These are phyloP conservation scores for Xylariaceae sp. DNA, from an alignment of 2,329 filamentous ascomycete species.

Conservation along the genomic window DNA sequence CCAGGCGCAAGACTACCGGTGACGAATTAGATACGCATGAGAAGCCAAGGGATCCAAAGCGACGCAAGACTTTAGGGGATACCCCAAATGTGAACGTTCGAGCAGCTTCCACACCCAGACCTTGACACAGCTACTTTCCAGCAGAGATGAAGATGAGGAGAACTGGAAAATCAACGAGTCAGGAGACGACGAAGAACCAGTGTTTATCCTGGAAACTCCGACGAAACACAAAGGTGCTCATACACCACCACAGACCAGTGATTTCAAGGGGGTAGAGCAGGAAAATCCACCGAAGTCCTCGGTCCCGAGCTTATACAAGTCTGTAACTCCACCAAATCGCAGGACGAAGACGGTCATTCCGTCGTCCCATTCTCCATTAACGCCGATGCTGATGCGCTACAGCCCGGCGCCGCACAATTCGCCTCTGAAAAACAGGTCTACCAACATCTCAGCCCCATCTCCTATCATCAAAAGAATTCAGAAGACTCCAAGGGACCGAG, in stretches of 20 bases:
- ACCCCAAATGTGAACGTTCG: slow-evolving; percentile 21
- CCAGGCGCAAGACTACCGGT: slow-evolving; percentile 34
- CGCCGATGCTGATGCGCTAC: slow-evolving; percentile 33
- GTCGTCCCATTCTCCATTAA: slow-evolving; percentile 33
- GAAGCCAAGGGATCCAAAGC: slow-evolving; percentile 29
- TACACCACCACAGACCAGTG: slow-evolving; percentile 3
- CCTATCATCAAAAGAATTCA: slow-evolving; percentile 25
- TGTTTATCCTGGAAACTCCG: slow-evolving; percentile 33
- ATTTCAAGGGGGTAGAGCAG: slow-evolving; percentile 1
- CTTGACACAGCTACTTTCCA: slow-evolving; percentile 32
- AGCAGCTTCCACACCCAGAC: slow-evolving; percentile 40
- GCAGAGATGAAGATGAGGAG: slow-evolving; percentile 19
- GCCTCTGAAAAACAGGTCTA: slow-evolving; percentile 33
- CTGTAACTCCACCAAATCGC: slow-evolving; percentile 33
- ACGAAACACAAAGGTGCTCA: slow-evolving; percentile 18
- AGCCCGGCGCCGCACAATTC: slow-evolving; percentile 27
- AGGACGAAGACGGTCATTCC: slow-evolving; percentile 32
- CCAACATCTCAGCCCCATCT: slow-evolving; percentile 24
- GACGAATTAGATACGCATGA: slow-evolving; percentile 27
- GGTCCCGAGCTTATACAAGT: slow-evolving; percentile 25
- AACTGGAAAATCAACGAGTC: slow-evolving; percentile 33
- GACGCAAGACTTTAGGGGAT: slow-evolving; percentile 38
- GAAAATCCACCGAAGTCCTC: slow-evolving; percentile 13
- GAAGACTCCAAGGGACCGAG: slow-evolving; percentile 28
- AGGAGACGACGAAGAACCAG: slow-evolving; percentile 30